Percentiles rank a stretch among this genome's conserved stretches.
Conservation (phyloP, 441 rosid genomes). For the Pelargonium fulgidum region DNA sequence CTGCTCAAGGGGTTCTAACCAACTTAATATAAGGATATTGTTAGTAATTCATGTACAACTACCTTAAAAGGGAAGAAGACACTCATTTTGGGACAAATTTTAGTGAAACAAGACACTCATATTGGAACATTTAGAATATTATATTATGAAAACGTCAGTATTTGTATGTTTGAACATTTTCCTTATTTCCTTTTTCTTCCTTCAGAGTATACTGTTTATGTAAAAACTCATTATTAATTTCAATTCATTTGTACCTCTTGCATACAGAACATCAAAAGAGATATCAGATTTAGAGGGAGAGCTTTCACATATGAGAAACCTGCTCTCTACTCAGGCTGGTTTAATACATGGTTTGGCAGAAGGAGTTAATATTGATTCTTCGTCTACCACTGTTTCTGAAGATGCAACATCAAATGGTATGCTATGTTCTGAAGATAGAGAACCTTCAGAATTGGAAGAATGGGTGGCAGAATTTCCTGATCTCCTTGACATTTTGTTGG, state of each 20-base stretch:
- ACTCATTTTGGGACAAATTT: too few relatives aligned
- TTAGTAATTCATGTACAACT: not conserved
- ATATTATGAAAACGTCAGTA: not conserved
- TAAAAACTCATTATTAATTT: slow-evolving; percentile 2
- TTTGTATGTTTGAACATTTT: not conserved
- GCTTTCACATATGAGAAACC: slow-evolving; percentile 79
- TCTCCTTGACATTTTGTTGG: slow-evolving; percentile 81
- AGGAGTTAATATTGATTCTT: slow-evolving; percentile 66
- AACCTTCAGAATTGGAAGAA: slow-evolving; percentile 70
- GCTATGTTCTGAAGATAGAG: slow-evolving; percentile 39
- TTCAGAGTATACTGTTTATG: not conserved
- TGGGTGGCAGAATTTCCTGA: slow-evolving; percentile 84
- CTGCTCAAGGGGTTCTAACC: too few relatives aligned
- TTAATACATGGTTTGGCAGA: slow-evolving; percentile 85
- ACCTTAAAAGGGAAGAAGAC: too few relatives aligned
- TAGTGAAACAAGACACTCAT: too few relatives aligned
- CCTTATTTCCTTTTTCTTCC: not conserved
- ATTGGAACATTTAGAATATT: not conserved
- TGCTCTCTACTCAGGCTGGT: slow-evolving; percentile 89
- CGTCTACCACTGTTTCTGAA: slow-evolving; percentile 42
- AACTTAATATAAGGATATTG: not conserved
- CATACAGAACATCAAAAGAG: slow-evolving; percentile 86
- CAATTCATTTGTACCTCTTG: slow-evolving; percentile 15
- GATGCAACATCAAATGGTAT: slow-evolving; percentile 57
- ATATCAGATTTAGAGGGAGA: slow-evolving; percentile 98